phyloP scores from a whole-genome alignment of 2,329 filamentous ascomycete species.

The Monosporascus sp. region DNA sequence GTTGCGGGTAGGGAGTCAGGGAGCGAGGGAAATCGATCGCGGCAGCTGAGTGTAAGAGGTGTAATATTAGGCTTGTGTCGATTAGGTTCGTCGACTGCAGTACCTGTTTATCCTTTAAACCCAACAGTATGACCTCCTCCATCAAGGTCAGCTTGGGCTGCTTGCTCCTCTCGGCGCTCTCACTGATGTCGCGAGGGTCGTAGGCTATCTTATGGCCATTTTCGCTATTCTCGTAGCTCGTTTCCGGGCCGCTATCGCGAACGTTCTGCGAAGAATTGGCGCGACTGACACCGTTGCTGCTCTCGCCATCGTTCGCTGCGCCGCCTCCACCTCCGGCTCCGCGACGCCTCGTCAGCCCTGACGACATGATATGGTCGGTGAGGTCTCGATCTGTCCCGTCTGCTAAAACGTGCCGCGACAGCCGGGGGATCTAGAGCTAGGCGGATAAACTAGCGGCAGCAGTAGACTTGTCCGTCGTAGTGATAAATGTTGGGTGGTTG shows the following conservation, averaged over 20 bases:
- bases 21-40: too few species aligned
- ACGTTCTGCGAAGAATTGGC: slow-evolving; percentile 51
- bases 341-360: slow-evolving; percentile 38
- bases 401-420: too few species aligned
- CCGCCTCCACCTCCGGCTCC: slow-evolving; percentile 56
- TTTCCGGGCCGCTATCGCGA: slow-evolving; percentile 58
- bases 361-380: slow-evolving; percentile 30
- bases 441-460: too few species aligned
- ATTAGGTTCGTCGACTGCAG: slow-evolving; percentile 18
- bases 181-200: slow-evolving; percentile 93
- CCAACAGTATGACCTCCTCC: slow-evolving; percentile 94
- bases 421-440: too few species aligned
- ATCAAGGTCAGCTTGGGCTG: slow-evolving; percentile 98
- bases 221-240: slow-evolving; percentile 85
- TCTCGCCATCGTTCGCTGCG: slow-evolving; percentile 51
- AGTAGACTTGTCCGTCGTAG: too few species aligned
- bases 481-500: too few species aligned
- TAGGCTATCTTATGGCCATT: slow-evolving; percentile 99
- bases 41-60: too few species aligned
- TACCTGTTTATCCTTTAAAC: slow-evolving; percentile 98
- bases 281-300: slow-evolving; percentile 49
- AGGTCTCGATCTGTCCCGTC: not conserved
- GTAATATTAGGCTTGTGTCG: too few species aligned
- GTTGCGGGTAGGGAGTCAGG: too few species aligned
- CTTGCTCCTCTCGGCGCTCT: slow-evolving; percentile 93